Base-by-base conservation (phyloP, 2,329 filamentous ascomycete species). In the Mycosphaerella sp. region DNA sequence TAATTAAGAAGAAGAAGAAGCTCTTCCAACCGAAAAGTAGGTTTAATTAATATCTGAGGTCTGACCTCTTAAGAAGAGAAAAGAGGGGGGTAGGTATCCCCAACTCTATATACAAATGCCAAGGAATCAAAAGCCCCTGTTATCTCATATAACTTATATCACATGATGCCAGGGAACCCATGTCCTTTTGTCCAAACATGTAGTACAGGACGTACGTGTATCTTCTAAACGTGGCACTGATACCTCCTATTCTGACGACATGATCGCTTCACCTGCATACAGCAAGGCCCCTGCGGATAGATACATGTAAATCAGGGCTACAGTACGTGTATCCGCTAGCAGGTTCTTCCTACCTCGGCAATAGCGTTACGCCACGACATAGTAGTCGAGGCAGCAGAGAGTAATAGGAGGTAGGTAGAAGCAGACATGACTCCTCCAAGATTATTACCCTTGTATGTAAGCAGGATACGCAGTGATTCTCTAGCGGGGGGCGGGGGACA, bases 181-280 rank as follows among this genome's bases (percentile, higher is more conserved):
- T n/a, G n/a, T n/a, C n/a, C n/a, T n/a, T n/a, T n/a, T n/a, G n/a
- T n/a, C n/a, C n/a, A n/a, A n/a, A 29, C 21, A 17, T 17, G 14
- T 17, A 17, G 14, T 17, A 17, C 14, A 17, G 14, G 21, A 21
- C 21, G 26, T 29, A 29, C 26, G 6, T 29, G 26, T 29, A 29
- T 29, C 26, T 29, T 40, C 32, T 17, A 44, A 23, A 11, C 32
- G 43, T 38, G 39, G 47, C 42, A 51, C 48, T 45, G 38, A 38
- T 29, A 17, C 14, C 14, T 17, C 14, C 14, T 17, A 7, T 29
- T 38, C 49, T 55, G 53, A 55, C 53, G 53, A 55, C 53, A 55
- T 55, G 39, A 14, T 42, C 17, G 17, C 9, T 26, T 45, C 29
- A 29, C 41, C 48, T 53, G 49, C 54, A 56, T 56, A 23, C n/a